These are phyloP conservation scores for Euphorbia pulcherrima DNA, from an alignment of 345 rosid genomes.

Conservation along the genomic window DNA sequence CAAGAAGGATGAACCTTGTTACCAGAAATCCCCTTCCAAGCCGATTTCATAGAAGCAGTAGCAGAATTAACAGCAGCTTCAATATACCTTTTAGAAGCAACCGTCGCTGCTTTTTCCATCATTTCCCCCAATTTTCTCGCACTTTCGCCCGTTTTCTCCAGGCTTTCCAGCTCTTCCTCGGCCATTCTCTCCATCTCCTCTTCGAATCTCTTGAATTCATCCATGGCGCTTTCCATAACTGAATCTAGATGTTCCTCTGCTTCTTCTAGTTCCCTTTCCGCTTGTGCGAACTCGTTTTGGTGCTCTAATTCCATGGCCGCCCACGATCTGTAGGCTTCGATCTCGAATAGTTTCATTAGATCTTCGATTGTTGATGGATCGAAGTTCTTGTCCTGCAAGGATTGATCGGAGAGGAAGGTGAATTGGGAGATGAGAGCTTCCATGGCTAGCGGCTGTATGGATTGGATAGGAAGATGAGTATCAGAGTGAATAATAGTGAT, in stretches of 20 bases:
- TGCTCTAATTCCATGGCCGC: constrained; percentile 57
- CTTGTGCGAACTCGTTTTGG: constrained; percentile 38
- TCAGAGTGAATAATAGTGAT: background rate
- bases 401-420: constrained; percentile 65
- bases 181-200: constrained; percentile 65
- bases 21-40: constrained; percentile 56
- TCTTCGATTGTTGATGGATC: constrained; percentile 70
- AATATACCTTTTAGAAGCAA: constrained; percentile 62
- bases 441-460: no score
- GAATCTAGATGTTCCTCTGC: constrained; percentile 67
- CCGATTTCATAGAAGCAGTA: constrained; percentile 74
- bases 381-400: constrained; percentile 62
- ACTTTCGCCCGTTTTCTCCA: constrained; percentile 52
- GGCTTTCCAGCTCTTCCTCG: constrained; percentile 33
- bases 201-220: constrained; percentile 58
- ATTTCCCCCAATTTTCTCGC: constrained; percentile 57
- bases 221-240: constrained; percentile 73
- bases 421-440: constrained; percentile 75
- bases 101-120: constrained; percentile 55
- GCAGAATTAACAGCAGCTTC: constrained; percentile 80
- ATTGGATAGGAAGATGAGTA: background rate
- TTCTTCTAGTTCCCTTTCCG: constrained; percentile 40
- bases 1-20: constrained; percentile 75
- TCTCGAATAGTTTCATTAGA: constrained; percentile 73
- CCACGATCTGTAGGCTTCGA: constrained; percentile 84